These are phyloP conservation scores for Trifolium repens DNA, from an alignment of 306 rosid species.

Conservation along the genomic window DNA sequence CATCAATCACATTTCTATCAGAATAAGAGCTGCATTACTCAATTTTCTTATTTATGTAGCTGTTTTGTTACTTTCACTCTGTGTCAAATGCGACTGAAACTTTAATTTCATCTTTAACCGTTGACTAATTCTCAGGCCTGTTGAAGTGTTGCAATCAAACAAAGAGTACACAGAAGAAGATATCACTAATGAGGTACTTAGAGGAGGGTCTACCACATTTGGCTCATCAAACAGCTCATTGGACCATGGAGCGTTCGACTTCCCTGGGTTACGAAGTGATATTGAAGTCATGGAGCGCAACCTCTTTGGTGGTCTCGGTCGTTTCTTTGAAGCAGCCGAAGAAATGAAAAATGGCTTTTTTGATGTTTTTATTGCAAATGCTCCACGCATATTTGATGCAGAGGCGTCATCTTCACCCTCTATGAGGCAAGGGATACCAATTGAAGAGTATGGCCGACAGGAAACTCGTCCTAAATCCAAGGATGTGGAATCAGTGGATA, in stretches of 20 bases:
- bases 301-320: slow-evolving; percentile 58
- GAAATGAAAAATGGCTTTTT: slow-evolving; percentile 69
- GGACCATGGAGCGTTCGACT: slow-evolving; percentile 51
- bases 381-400: slow-evolving; percentile 53
- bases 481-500: slow-evolving; percentile 45
- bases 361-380: slow-evolving; percentile 44
- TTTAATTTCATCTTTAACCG: slow-evolving; percentile 26
- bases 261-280: slow-evolving; percentile 78
- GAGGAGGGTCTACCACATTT: slow-evolving; percentile 58
- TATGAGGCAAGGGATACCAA: slow-evolving; percentile 57
- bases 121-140: slow-evolving; percentile 58
- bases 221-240: slow-evolving; percentile 63
- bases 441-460: slow-evolving; percentile 48
- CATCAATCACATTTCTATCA: too few species aligned
- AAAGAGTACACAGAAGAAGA: slow-evolving; percentile 84
- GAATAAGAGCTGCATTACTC: background rate
- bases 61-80: background rate
- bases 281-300: slow-evolving; percentile 65
- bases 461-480: slow-evolving; percentile 48
- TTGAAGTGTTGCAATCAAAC: slow-evolving; percentile 78
- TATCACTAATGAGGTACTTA: slow-evolving; percentile 65
- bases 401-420: slow-evolving; percentile 59
- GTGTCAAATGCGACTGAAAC: background rate
- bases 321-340: slow-evolving; percentile 77
- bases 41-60: slow-evolving; percentile 10